These are phyloP conservation scores for Ogataea sp. DNA, from an alignment of 805 yeast genomes.

Conservation along the genomic window DNA sequence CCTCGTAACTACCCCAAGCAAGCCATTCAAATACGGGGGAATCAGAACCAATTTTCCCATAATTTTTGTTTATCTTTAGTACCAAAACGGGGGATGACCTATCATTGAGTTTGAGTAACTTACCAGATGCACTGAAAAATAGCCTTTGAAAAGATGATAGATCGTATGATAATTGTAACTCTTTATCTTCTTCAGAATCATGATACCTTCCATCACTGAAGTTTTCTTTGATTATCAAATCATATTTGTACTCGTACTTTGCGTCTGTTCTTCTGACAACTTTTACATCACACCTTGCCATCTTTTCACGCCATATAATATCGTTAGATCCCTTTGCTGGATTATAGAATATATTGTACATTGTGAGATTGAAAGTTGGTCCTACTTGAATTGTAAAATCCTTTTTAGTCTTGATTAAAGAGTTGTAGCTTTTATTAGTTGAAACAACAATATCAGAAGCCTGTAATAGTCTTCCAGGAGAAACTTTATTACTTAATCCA, in stretches of 20 bases:
- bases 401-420: not conserved
- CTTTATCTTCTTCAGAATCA: slow-evolving; percentile 32
- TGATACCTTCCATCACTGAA: slow-evolving; percentile 70
- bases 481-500: slow-evolving; percentile 37
- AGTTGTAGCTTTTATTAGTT: slow-evolving; percentile 25
- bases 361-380: slow-evolving; percentile 47
- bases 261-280: slow-evolving; percentile 24
- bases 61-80: slow-evolving; percentile 33
- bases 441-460: slow-evolving; percentile 41
- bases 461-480: slow-evolving; percentile 60
- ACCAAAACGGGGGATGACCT: slow-evolving; percentile 59
- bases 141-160: slow-evolving; percentile 38
- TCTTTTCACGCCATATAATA: slow-evolving; percentile 69
- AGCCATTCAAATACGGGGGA: slow-evolving; percentile 33
- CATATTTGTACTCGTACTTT: slow-evolving; percentile 29
- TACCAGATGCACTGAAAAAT: slow-evolving; percentile 67
- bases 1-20: slow-evolving; percentile 39
- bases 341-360: slow-evolving; percentile 58
- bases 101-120: slow-evolving; percentile 53
- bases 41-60: not conserved
- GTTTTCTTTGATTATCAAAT: slow-evolving; percentile 42
- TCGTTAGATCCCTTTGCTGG: slow-evolving; percentile 34
- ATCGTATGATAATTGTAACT: slow-evolving; percentile 26
- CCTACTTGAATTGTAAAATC: slow-evolving; percentile 36
- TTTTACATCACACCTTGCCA: slow-evolving; percentile 44